phyloP scores from a whole-genome alignment of 768 basidiomycete species.

The Phylloporus scabripes region DNA sequence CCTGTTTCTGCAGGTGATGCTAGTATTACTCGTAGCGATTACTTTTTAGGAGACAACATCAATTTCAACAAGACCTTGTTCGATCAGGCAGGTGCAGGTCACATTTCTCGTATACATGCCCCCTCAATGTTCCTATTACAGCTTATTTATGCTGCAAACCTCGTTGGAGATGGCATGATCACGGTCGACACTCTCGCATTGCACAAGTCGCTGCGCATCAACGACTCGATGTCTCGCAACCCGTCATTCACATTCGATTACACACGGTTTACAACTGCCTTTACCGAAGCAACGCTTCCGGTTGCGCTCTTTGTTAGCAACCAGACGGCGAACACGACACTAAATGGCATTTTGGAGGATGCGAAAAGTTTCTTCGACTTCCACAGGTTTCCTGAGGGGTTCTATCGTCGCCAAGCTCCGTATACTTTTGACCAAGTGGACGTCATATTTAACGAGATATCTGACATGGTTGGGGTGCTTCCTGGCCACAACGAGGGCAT shows the following conservation, averaged over 20 bases:
- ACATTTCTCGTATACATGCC: not conserved
- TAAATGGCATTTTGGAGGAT: conserved; percentile 7
- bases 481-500: conserved; percentile 18
- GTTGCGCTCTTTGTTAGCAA: conserved; percentile 22
- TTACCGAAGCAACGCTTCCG: conserved; percentile 17
- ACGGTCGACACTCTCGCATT: conserved; percentile 19
- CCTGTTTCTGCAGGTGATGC: conserved; percentile 15
- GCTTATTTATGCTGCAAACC: conserved; percentile 15
- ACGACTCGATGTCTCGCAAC: conserved; percentile 22
- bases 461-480: not conserved
- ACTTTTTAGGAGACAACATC: conserved; percentile 22
- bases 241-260: conserved; percentile 16
- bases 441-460: not conserved
- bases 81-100: conserved; percentile 5
- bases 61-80: conserved; percentile 23
- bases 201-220: conserved; percentile 18
- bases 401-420: conserved; percentile 11
- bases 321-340: conserved; percentile 16
- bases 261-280: conserved; percentile 15
- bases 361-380: conserved; percentile 17
- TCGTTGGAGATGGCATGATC: conserved; percentile 14
- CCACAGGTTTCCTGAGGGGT: conserved; percentile 16
- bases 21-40: conserved; percentile 20
- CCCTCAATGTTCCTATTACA: conserved; percentile 1
- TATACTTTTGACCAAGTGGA: conserved; percentile 8